phyloP scores from a whole-genome alignment of 1,284 basidiomycete species.

The Sporisorium iseilematis-ciliati region DNA sequence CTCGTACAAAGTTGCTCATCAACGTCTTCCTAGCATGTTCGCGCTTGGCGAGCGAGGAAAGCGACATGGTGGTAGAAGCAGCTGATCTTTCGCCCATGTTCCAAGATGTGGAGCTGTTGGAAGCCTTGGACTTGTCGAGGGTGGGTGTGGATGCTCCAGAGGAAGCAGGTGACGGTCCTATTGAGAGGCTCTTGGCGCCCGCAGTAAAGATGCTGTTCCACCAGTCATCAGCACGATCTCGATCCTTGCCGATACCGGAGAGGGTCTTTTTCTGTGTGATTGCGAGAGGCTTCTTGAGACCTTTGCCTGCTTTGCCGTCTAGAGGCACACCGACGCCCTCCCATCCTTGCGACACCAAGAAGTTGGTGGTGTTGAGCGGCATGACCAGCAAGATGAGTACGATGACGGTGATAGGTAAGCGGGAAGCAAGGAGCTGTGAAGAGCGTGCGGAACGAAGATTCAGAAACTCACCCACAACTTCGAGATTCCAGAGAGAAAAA shows the following conservation, averaged over 20 bases:
- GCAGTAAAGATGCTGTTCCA: conserved; percentile 69
- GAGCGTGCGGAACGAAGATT: too few species aligned
- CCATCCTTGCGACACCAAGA: conserved; percentile 65
- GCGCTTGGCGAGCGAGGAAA: conserved; percentile 60
- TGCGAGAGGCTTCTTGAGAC: conserved; percentile 67
- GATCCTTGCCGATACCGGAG: conserved; percentile 65
- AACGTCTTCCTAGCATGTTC: conserved; percentile 64
- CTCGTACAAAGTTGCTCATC: conserved; percentile 66
- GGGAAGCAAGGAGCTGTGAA: neutral
- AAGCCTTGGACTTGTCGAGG: conserved; percentile 12
- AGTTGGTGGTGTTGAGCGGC: conserved; percentile 63
- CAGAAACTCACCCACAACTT: too few species aligned
- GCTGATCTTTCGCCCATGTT: conserved; percentile 38
- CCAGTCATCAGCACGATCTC: conserved; percentile 68
- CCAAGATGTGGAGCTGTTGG: conserved; percentile 17
- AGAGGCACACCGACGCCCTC: conserved; percentile 64
- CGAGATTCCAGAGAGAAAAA: conserved; percentile 1
- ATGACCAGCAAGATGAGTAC: conserved; percentile 24
- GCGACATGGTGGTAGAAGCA: conserved; percentile 41
- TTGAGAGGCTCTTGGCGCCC: conserved; percentile 58
- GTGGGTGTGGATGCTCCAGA: conserved; percentile 21
- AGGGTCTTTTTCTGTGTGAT: conserved; percentile 65
- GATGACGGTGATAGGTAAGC: neutral
- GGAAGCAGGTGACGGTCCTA: conserved; percentile 31
- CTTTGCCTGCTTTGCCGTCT: conserved; percentile 61